Conservation (phyloP, 2,329 filamentous ascomycete species). For the Pseudogymnoascus sp. region DNA sequence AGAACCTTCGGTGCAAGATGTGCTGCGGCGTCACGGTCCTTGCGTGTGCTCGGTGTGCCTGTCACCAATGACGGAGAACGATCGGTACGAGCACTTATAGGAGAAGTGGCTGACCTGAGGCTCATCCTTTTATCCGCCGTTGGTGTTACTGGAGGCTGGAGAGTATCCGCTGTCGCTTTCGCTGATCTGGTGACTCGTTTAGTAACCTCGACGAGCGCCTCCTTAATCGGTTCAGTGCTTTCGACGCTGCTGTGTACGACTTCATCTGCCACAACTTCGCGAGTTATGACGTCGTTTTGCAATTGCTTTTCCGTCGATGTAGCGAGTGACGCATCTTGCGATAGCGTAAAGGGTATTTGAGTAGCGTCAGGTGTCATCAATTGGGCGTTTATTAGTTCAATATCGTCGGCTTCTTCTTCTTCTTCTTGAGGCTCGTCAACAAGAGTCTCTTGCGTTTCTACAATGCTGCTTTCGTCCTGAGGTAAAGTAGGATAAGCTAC, state of each 20-base stretch:
- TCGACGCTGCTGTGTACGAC: background rate
- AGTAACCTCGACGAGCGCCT: background rate
- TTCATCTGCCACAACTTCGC: background rate
- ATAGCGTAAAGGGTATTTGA: background rate
- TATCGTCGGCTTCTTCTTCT: background rate
- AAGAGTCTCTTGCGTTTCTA: background rate
- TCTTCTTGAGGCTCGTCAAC: background rate
- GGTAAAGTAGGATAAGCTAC: background rate
- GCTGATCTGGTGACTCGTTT: background rate
- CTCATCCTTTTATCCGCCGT: conserved; percentile 5
- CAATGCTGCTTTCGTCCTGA: background rate
- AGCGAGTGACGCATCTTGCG: background rate
- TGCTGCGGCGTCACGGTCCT: conserved; percentile 25
- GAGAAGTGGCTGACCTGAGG: conserved; percentile 4
- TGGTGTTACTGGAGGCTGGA: background rate
- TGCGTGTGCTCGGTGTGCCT: conserved; percentile 16
- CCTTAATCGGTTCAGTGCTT: background rate
- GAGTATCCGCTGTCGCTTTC: background rate
- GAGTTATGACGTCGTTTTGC: background rate
- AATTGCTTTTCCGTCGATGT: background rate
- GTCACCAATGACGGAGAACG: conserved; percentile 16
- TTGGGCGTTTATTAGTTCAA: conserved; percentile 13
- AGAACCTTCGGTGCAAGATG: conserved; percentile 23
- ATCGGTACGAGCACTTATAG: conserved; percentile 12
- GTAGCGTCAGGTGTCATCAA: conserved; percentile 23